Evolutionary conservation across 2,329 filamentous ascomycete genomes (phyloP), one percentile per base, ranked within the genome.

Genomic region (Penicillium sp.): DNA sequence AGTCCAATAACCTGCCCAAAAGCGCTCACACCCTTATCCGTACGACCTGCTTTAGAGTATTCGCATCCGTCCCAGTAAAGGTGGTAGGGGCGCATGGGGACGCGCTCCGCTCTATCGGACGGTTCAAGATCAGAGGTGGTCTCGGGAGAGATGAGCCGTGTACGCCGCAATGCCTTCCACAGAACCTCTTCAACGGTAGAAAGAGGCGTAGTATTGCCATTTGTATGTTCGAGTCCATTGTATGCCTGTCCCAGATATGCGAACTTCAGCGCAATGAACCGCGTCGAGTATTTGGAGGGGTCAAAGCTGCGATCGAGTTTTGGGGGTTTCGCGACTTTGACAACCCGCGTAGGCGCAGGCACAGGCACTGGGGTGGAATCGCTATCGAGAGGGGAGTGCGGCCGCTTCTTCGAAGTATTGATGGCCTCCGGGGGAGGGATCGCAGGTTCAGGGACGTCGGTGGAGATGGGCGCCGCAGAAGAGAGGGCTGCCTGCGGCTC

Each of bases 1-100:
- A 99, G 77, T 0, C 87, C 89, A 68, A 99, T 86, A 55, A 99
- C 94, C 78, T 99, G 94, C 0, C 94, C 94, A 77, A 99, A 99
- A 3, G 94, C 92, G 74, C 92, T 97, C 35, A 99, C 94, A 13
- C 94, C 94, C 52, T 86, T 82, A 72, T 99, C 94, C 18, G 94
- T 99, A 60, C 94, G 82, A 2, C 94, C 94, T 69, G 93, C 97
- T 74, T 99, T 99, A 35, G 89, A 92, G 74, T 97, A 99, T 59
- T 96, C 89, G 73, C 86, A 92, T 8, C 87, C 87, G 34, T 89
- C 85, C 82, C 91, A 96, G 72, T 90, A 88, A 26, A 97, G 74
- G 35, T 76, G 73, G 44, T 73, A 72, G 24, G 73, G 71, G 40
- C 64, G 66, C 57, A 63, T 47, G 45, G 54, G 52, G 13, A 55